These are phyloP conservation scores for Pseudozyma sp. DNA, from an alignment of 1,284 basidiomycete species.

Conservation along the genomic window DNA sequence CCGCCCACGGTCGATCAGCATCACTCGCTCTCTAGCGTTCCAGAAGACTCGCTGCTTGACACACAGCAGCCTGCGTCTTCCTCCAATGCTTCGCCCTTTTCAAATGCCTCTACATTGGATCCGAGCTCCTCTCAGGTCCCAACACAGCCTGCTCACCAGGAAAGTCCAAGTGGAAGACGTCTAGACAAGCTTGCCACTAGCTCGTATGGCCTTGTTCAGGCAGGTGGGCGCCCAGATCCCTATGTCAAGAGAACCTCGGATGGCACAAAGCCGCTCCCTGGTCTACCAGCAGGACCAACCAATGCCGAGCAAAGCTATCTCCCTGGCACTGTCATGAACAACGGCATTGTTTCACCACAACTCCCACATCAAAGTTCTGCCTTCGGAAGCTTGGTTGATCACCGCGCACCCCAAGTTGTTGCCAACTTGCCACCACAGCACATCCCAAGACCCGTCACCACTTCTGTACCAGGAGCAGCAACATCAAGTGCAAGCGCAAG, in stretches of 20 bases:
- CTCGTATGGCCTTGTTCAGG: conserved; percentile 45
- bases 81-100: conserved; percentile 7
- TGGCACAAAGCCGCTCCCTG: conserved; percentile 47
- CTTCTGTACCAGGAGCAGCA: background rate
- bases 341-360: conserved; percentile 5
- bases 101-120: conserved; percentile 10
- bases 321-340: conserved; percentile 18
- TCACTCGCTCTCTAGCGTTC: conserved; percentile 49
- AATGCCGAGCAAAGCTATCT: conserved; percentile 42
- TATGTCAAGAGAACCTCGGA: conserved; percentile 25
- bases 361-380: conserved; percentile 2
- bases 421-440: conserved; percentile 52
- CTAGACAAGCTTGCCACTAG: conserved; percentile 24
- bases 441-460: conserved; percentile 49
- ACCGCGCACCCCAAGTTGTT: conserved; percentile 15
- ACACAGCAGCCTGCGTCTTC: conserved; percentile 15
- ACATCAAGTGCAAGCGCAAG: background rate
- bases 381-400: conserved; percentile 14
- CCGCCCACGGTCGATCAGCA: conserved; percentile 26
- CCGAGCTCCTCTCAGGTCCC: conserved; percentile 16
- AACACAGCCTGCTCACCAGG: conserved; percentile 7
- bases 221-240: conserved; percentile 33
- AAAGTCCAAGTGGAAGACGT: conserved; percentile 19
- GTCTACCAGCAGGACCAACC: conserved; percentile 23
- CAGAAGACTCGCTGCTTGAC: conserved; percentile 54